A percentile compares a stretch with the other conserved stretches of the same genome.
These are phyloP conservation scores for Juglanconis sp. DNA, from an alignment of 2,329 filamentous ascomycete species.

Conservation along the genomic window DNA sequence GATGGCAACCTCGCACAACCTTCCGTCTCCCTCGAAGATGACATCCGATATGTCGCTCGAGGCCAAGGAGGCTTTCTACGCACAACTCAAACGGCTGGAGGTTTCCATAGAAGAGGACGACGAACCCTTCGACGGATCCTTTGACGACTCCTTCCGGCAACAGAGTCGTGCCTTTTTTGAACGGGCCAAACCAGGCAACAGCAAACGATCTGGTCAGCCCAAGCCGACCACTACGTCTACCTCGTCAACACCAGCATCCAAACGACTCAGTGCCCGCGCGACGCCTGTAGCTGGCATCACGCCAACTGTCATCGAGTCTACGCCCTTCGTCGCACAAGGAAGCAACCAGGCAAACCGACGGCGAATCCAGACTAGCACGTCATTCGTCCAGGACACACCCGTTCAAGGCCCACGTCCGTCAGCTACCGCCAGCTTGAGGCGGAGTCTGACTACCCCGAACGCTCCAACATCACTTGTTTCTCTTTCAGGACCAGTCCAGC, in stretches of 20 bases:
- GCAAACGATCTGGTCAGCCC: conserved; percentile 2
- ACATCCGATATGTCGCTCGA: conserved; percentile 23
- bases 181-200: not conserved
- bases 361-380: conserved; percentile 16
- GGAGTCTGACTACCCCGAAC: conserved; percentile 29
- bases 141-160: conserved; percentile 23
- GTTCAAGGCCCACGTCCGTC: conserved; percentile 23
- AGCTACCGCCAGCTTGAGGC: conserved; percentile 19
- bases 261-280: not conserved
- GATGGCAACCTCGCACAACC: not conserved
- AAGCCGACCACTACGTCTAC: not conserved
- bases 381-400: conserved; percentile 31
- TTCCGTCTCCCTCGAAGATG: not conserved
- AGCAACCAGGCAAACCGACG: conserved; percentile 2
- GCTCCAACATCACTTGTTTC: conserved; percentile 22
- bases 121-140: conserved; percentile 28
- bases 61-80: conserved; percentile 46
- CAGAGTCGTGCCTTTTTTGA: conserved; percentile 25
- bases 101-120: conserved; percentile 25
- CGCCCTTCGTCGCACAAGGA: not conserved
- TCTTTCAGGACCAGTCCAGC: not conserved
- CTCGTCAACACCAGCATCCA: conserved; percentile 2
- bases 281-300: conserved; percentile 3
- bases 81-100: conserved; percentile 33
- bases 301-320: conserved; percentile 9